These are phyloP conservation scores for Prunus armeniaca DNA, from an alignment of 306 rosid genomes.

Conservation along the genomic window DNA sequence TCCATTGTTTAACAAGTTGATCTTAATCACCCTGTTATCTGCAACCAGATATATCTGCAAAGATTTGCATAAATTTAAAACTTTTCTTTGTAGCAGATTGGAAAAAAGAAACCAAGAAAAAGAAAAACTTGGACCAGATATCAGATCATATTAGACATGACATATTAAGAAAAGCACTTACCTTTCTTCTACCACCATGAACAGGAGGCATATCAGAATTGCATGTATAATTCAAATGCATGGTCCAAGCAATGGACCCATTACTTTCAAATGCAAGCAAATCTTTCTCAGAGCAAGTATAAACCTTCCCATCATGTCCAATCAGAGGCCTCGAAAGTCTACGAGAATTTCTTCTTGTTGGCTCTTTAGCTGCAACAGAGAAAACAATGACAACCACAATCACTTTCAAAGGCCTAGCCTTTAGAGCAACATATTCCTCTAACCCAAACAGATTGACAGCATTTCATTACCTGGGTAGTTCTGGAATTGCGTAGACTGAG, in stretches of 20 bases:
- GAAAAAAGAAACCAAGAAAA: too few relatives aligned
- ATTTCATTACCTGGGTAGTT: background rate
- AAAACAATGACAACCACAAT: background rate
- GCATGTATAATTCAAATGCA: constrained; percentile 55
- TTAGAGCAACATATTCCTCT: background rate
- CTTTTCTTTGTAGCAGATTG: background rate
- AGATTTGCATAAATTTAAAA: constrained; percentile 1
- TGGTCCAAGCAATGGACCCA: constrained; percentile 60
- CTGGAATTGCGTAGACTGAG: constrained; percentile 4
- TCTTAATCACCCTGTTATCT: constrained; percentile 58
- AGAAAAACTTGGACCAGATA: background rate
- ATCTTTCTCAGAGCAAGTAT: constrained; percentile 47
- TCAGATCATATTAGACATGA: background rate
- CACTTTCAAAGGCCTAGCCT: background rate
- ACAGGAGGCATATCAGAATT: constrained; percentile 41
- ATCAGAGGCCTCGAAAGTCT: constrained; percentile 57
- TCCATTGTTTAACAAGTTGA: constrained; percentile 39
- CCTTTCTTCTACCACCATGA: constrained; percentile 64
- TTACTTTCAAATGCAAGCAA: constrained; percentile 63
- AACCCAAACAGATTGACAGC: background rate
- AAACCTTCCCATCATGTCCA: constrained; percentile 61
- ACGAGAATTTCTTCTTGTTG: constrained; percentile 11
- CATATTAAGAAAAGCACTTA: background rate
- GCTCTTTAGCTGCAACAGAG: constrained; percentile 16
- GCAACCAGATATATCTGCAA: constrained; percentile 73